Base-by-base conservation (phyloP, 225 moss, liverwort and hornwort genomes). In the Marchantia polymorpha region DNA sequence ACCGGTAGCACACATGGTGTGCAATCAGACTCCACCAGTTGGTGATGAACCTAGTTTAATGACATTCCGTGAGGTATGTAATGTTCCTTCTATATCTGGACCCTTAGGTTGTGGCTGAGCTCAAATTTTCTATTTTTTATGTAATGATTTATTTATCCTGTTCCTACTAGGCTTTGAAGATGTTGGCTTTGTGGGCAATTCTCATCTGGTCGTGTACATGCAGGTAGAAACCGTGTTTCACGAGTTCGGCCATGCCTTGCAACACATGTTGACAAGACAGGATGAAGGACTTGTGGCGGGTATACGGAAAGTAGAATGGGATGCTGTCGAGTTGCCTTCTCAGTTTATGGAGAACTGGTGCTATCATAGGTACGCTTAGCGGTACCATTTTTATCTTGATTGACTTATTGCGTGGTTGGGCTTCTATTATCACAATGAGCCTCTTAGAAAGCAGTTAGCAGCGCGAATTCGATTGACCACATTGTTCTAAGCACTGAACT, bases 341-440 rank as follows among this genome's bases (percentile, higher is more conserved):
- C 89, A 89, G 76, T 89, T 89, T 61, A 89, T 89, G 89, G 89
- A 89, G 72, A 89, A 89, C 79, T 89, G 89, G 89, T 89, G 89
- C 76, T 89, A 89, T 72, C 89, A 89, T 69, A 84, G 85, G 86
- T 88, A 48, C 3, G 67, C 73, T 16, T 51, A 39, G 39, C 5
- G 39, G 39, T 39, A 39, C 39, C 39, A n/a, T 3, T 10, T 72
- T 72, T 31, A 72, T 31, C 29, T 55, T 55, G 8, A 55, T 55
- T 55, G n/a, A n/a, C n/a, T n/a, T n/a, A n/a, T n/a, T n/a, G n/a
- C n/a, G n/a, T n/a, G n/a, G n/a, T n/a, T n/a, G n/a, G n/a, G n/a
- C n/a, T n/a, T n/a, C n/a, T n/a, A n/a, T n/a, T n/a, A n/a, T n/a
- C n/a, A n/a, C n/a, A n/a, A n/a, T 5, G 39, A 39, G 2, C 2